Percentiles rank a stretch among this genome's conserved stretches.
phyloP scores from a whole-genome alignment of 768 basidiomycete genomes.

The Phylloporus scabripes region DNA sequence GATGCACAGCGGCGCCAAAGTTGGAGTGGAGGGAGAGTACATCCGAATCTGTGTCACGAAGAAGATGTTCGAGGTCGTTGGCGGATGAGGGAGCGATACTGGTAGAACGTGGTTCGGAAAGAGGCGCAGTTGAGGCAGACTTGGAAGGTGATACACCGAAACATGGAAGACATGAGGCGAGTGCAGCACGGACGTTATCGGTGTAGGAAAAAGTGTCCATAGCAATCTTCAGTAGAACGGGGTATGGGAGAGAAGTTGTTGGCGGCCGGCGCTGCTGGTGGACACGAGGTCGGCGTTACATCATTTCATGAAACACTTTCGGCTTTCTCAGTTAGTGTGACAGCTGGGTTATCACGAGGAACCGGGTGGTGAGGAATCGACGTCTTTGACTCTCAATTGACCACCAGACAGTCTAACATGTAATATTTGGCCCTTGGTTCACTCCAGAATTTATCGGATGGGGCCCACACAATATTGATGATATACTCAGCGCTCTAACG shows the following conservation, averaged over 20 bases:
- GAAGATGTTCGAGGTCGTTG: constrained; percentile 46
- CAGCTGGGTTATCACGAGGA: too few relatives aligned
- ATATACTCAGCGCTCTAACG: too few relatives aligned
- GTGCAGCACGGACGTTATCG: constrained; percentile 53
- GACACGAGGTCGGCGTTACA: background rate
- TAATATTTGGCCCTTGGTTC: too few relatives aligned
- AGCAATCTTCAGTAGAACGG: background rate
- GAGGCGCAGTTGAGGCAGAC: constrained; percentile 16
- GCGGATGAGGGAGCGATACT: constrained; percentile 6
- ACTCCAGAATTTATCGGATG: too few relatives aligned
- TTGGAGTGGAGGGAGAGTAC: constrained; percentile 66
- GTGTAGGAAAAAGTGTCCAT: constrained; percentile 56
- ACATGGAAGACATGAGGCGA: constrained; percentile 58
- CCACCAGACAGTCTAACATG: too few relatives aligned
- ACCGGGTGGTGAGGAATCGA: too few relatives aligned
- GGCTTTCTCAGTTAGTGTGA: background rate
- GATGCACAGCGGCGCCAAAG: constrained; percentile 33
- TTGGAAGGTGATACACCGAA: constrained; percentile 37
- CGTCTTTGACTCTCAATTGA: too few relatives aligned
- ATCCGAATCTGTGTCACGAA: constrained; percentile 49
- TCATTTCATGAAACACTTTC: background rate
- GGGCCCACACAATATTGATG: too few relatives aligned
- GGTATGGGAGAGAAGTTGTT: background rate
- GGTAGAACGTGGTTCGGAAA: constrained; percentile 26
- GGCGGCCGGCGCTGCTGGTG: background rate